Evolutionary conservation across 2,329 filamentous ascomycete genomes (phyloP), one percentile per base, ranked within the genome.

Genomic region (Didymella exigua): DNA sequence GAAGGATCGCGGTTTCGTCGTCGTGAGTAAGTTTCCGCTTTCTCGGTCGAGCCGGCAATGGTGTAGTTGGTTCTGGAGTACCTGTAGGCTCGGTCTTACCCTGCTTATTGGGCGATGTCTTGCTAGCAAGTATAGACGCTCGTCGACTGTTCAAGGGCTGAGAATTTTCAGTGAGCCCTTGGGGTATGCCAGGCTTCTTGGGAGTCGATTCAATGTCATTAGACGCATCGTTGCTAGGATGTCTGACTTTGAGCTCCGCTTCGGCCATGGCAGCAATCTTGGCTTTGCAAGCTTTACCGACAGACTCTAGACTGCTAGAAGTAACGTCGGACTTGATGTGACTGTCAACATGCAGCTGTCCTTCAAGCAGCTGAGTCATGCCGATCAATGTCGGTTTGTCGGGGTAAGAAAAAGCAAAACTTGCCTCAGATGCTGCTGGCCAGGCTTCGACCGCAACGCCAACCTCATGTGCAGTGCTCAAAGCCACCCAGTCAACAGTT

Each of bases 381-480:
- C 86, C 86, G 19, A 87, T 77, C 26, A 88, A 75, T 1, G 85
- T 68, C 1, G 82, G 82, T 16, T 78, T 75, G 7, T 78, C 65
- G 1, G 76, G 73, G 9, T 66, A 67, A 3, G 72, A 72, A 26
- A 96, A 81, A 0, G 89, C 86, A 89, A 92, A 96, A 3, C 82
- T 79, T 14, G 78, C 72, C 2, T 83, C 82, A 3, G 82, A 81
- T 0, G 82, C 79, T 10, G 79, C 78, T 0, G 91, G 89, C 68
- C 93, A 91, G 26, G 84, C 76, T 2, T 84, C 70, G 2, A 96
- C 76, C 54, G 87, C 89, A 10, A 96, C 74, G 0, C 91, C 91
- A 54, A 97, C 82, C 69, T 96, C 90, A 62, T 93, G 90, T 19
- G 86, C 86, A 23, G 78, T 75, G 54, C 88, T 89, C 65, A 91